Conservation (phyloP, 2,329 filamentous ascomycete species). For the Fusarium sp. region DNA sequence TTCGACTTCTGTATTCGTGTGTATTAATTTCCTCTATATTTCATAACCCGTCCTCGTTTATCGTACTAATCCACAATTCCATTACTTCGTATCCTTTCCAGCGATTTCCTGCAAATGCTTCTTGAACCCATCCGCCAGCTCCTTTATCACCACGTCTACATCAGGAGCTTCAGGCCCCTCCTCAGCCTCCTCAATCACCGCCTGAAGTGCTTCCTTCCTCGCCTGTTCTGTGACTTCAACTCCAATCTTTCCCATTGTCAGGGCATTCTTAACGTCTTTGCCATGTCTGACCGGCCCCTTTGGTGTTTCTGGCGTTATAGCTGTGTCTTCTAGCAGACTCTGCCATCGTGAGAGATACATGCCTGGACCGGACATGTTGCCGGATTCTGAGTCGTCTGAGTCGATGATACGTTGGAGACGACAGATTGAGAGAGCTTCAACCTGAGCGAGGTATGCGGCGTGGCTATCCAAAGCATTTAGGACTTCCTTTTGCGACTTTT, state of each 20-base stretch:
- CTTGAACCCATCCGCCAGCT: slow-evolving; percentile 57
- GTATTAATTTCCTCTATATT: slow-evolving; percentile 5
- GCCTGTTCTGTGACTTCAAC: slow-evolving; percentile 50
- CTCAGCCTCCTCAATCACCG: slow-evolving; percentile 50
- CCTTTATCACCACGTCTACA: slow-evolving; percentile 58
- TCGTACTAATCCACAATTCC: not conserved
- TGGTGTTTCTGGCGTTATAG: slow-evolving; percentile 71
- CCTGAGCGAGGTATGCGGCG: slow-evolving; percentile 67
- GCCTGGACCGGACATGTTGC: slow-evolving; percentile 72
- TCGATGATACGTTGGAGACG: slow-evolving; percentile 71
- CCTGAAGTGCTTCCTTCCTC: slow-evolving; percentile 38
- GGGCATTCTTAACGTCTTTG: slow-evolving; percentile 62
- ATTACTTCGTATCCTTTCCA: slow-evolving; percentile 6
- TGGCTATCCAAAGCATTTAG: slow-evolving; percentile 70
- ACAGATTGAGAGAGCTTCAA: slow-evolving; percentile 66
- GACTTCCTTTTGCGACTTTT: slow-evolving; percentile 61
- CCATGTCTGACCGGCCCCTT: slow-evolving; percentile 67
- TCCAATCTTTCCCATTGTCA: slow-evolving; percentile 60
- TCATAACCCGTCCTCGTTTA: not conserved
- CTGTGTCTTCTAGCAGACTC: slow-evolving; percentile 75
- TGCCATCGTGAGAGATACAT: slow-evolving; percentile 82
- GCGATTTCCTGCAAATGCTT: slow-evolving; percentile 48
- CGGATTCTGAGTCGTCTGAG: slow-evolving; percentile 41
- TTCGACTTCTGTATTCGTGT: not conserved
- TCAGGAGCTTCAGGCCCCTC: slow-evolving; percentile 56